Base-by-base conservation (phyloP, 306 rosid genomes). In the Morella rubra region DNA sequence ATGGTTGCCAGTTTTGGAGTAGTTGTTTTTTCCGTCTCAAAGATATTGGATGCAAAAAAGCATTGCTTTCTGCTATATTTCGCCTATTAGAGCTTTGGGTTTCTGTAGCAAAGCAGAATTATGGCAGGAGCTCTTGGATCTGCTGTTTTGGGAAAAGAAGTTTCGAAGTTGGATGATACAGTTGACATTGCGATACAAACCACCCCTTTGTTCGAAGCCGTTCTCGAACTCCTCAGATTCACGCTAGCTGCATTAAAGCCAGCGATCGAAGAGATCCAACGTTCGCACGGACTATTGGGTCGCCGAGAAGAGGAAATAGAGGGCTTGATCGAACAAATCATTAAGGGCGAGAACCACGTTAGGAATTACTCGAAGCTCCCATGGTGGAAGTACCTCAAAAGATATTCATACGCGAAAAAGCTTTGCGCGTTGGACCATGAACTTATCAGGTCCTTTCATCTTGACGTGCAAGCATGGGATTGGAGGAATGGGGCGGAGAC, bases 311-410 rank as follows among this genome's bases (percentile, higher is more conserved):
- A 46, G 32, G 91, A 85, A 62, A 72, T 65, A 0, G 1, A 77
- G 5, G 32, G 6, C 41, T 15, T 89, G 27, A 65, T 46, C 1
- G 22, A 73, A 2, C 41, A 47, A 16, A 44, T 91, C 75, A 42
- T 59, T 44, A 11, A 22, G 0, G 96, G 91, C 0, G 69, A 3
- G 20, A 12, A n/a, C 41, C 86, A 89, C 1, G 68, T 91, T 71
- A 54, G 27, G 1, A 51, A 80, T 50, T 89, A 87, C 75, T 40
- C 45, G 5, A 18, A 83, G 47, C 42, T 82, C 19, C 24, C 44
- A 3, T 52, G 80, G 85, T 87, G 87, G 90, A 72, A 85, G 1
- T 44, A 56, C 40, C 76, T 11, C 44, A 47, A 42, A 5, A 83
- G n/a, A 69, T 81, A 78, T 0, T 11, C 22, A 1, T 86, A 81